Evolutionary conservation across 306 rosid genomes (phyloP), one percentile per base, ranked within the genome.

Genomic region (Cicer bijugum): DNA sequence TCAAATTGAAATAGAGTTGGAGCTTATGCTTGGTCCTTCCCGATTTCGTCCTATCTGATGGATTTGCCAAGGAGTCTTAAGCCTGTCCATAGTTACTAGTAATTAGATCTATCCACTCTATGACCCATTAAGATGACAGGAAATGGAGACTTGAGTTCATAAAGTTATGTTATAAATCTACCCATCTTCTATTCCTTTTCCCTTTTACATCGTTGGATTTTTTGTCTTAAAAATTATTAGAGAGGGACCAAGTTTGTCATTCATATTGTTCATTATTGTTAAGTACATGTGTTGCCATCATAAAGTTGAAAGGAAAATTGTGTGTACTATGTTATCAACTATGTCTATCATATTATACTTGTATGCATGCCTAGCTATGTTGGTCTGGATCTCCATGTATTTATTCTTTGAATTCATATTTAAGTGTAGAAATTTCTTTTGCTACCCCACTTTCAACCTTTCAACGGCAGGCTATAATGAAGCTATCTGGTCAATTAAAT

Each of bases 401-500:
- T 64, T 63, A 12, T 63, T 69, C 56, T 59, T 9, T 7, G n/a
- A 38, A 23, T 50, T 76, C 53, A 43, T 59, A 7, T 80, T n/a
- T 19, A 55, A 28, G 7, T 45, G 28, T 16, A 60, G 17, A 23
- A 35, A 28, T 76, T 72, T 80, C 33, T 57, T 44, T 67, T 48
- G 56, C 67, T 9, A 20, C 66, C 55, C 60, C 61, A 62, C 14
- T 58, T 79, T 50, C 33, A 71, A 55, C 80, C 71, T 64, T 66
- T 46, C 6, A 15, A 63, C 84, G 77, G 53, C 72, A 93, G 97
- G 93, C 93, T 79, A 78, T 88, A 37, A 78, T 82, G 80, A 93
- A 86, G 82, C 58, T 93, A 58, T 85, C 84, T 59, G 75, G 63
- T 78, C 77, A 89, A 45, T 63, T 86, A 65, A 76, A 80, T 72